Percentiles rank a stretch among this genome's conserved stretches.
Evolutionary conservation across 768 basidiomycete species (phyloP).

Genomic region (Lactarius hengduanensis): DNA sequence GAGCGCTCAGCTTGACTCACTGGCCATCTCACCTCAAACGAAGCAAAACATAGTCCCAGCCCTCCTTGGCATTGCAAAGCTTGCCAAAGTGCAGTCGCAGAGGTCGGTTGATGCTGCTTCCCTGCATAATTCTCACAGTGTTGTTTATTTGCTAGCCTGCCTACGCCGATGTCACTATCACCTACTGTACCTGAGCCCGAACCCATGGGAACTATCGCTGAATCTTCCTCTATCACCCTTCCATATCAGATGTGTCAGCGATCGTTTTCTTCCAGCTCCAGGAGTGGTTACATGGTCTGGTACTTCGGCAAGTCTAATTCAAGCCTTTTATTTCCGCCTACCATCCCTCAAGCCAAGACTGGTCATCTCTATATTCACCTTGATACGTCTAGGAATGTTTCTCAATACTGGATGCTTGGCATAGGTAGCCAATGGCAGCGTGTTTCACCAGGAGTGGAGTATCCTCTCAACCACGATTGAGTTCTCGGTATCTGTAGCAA

Average conservation of each 20-base stretch:
- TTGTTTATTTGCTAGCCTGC: too few species aligned
- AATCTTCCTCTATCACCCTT: too few species aligned
- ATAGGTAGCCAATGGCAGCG: neutral
- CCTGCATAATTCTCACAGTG: too few species aligned
- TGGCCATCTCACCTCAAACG: too few species aligned
- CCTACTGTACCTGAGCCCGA: too few species aligned
- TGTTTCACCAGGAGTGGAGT: neutral
- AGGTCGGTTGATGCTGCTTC: too few species aligned
- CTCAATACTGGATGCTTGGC: neutral
- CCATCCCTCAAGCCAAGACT: neutral
- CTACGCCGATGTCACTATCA: too few species aligned
- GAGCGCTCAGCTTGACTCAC: too few species aligned
- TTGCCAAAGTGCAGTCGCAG: too few species aligned
- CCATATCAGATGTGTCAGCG: neutral
- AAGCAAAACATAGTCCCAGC: too few species aligned
- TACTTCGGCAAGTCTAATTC: neutral
- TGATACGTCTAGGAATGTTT: neutral
- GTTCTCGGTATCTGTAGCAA: neutral
- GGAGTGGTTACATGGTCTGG: conserved; percentile 9
- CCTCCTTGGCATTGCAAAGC: too few species aligned
- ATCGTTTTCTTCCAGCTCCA: neutral
- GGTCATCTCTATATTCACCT: conserved; percentile 4
- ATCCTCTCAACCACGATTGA: neutral
- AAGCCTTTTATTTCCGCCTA: neutral
- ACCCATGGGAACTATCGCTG: too few species aligned